Base-by-base conservation (phyloP, 208 protist species). In the Acanthamoeba castellanii region DNA sequence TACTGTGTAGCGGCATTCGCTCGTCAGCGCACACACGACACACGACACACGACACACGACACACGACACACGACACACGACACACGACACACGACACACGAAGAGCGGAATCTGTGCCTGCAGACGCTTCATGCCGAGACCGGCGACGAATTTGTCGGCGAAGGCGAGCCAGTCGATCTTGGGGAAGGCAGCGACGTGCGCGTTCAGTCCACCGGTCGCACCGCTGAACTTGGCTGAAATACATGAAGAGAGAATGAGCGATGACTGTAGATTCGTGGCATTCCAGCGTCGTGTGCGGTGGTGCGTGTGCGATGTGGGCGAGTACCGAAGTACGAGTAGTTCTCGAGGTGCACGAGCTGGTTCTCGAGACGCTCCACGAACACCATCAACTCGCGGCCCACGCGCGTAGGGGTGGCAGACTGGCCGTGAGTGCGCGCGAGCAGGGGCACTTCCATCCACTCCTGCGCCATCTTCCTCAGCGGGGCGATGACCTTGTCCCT, bases 361-460 rank as follows among this genome's bases (percentile, higher is more conserved):
- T 96, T 97, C 72, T 98, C 85, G 55, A 99, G 95, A 22, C 98
- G 96, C 95, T 99, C 98, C 1, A 99, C 94, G 94, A 98, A 99
- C 0, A 99, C 98, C 96, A 97, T 97, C 68, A 98, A 98, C 95
- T 97, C 96, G 18, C 94, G 55, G 25, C 97, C 98, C 7, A 99
- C 76, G 92, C 98, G 98, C n/a, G 98, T 99, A 20, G 98, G 98
- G 8, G 98, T 98, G 13, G 98, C 98, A 5, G 98, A 98, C 96
- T 99, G 98, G 27, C 98, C 98, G 88, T 99, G 98, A 14, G 98
- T 99, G 34, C 98, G 98, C 20, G 98, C 98, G 22, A 99, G 98
- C 98, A 99, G 99, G 1, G 98, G 96, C 5, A 99, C 95, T 76
- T 98, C 95, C 96, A 98, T 98, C 96, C 98, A 97, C 42, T 90